A percentile compares a stretch with the other conserved stretches of the same genome.
Conservation (phyloP, 129 eudicot genomes). For the Deinandra increscens region DNA sequence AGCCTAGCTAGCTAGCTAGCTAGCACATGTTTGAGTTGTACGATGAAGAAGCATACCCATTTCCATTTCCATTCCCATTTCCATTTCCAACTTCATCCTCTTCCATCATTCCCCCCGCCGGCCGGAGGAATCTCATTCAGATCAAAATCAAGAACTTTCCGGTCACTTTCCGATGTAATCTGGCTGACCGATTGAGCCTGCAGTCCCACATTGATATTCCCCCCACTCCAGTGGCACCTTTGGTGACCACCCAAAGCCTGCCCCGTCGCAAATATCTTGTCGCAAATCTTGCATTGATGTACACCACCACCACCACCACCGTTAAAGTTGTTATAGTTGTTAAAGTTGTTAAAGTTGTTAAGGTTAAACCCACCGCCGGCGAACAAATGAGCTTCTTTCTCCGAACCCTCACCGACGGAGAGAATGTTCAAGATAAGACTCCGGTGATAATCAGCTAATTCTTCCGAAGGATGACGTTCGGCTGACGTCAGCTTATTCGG, state of each 20-base stretch:
- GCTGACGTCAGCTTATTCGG: slow-evolving; percentile 26
- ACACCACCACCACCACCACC: neutral
- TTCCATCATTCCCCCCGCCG: slow-evolving; percentile 4
- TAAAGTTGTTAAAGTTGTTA: too few species aligned
- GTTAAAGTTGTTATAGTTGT: too few species aligned
- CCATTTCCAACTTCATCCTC: slow-evolving; percentile 30
- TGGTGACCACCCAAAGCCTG: slow-evolving; percentile 57
- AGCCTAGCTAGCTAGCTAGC: too few species aligned
- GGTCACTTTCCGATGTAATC: slow-evolving; percentile 23
- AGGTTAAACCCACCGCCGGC: neutral
- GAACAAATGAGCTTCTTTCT: too few species aligned
- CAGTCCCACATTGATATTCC: slow-evolving; percentile 1
- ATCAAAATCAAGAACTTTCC: slow-evolving; percentile 45
- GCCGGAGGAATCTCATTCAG: slow-evolving; percentile 48
- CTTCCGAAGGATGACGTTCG: neutral
- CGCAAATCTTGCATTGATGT: slow-evolving; percentile 41
- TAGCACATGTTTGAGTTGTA: slow-evolving; percentile 35
- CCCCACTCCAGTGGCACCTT: slow-evolving; percentile 50
- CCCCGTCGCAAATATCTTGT: slow-evolving; percentile 43
- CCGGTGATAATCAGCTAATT: too few species aligned
- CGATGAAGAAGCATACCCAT: slow-evolving; percentile 39
- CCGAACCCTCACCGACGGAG: neutral
- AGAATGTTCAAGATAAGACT: too few species aligned
- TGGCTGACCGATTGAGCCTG: slow-evolving; percentile 37
- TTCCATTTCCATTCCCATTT: neutral